Conservation (phyloP, 345 rosid genomes). For the Brassica napus region Da-Ae NC_063447.1:5808001-5808500, state of each 20-base stretch:
- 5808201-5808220: slow-evolving; percentile 22
- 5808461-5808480: not conserved
- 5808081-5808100: too few species aligned
- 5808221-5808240: slow-evolving; percentile 17
- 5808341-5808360: slow-evolving; percentile 28
- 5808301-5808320: slow-evolving; percentile 26
- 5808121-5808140: slow-evolving; percentile 3
- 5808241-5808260: slow-evolving; percentile 6
- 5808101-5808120: not conserved
- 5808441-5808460: not conserved
- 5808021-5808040: too few species aligned
- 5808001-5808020: too few species aligned
- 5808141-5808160: slow-evolving; percentile 34
- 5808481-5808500: not conserved
- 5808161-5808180: slow-evolving; percentile 30
- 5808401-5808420: not conserved
- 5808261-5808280: slow-evolving; percentile 23
- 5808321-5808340: slow-evolving; percentile 16
- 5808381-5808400: not conserved
- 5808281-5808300: not conserved
- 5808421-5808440: not conserved
- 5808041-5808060: too few species aligned
- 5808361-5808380: not conserved
- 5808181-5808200: slow-evolving; percentile 36
- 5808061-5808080: too few species aligned